phyloP scores from a whole-genome alignment of 2,329 filamentous ascomycete genomes.

The Teratosphaeria gauchensis region DNA sequence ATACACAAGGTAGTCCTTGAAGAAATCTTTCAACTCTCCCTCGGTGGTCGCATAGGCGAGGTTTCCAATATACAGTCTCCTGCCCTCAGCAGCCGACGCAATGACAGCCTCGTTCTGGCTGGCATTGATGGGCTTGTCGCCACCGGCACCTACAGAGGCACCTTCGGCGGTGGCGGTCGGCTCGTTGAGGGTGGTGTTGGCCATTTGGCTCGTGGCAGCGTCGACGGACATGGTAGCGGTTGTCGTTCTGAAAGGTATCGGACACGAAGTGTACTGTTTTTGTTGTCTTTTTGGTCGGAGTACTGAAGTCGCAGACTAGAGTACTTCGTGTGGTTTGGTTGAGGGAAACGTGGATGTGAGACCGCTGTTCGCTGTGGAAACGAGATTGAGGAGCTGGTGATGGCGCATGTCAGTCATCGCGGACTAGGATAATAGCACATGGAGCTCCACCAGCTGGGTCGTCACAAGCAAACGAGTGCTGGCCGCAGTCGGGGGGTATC shows the following conservation, averaged over 20 bases:
- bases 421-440: not conserved
- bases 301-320: slow-evolving; percentile 13
- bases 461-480: not conserved
- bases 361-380: slow-evolving; percentile 28
- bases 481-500: not conserved
- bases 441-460: slow-evolving; percentile 1
- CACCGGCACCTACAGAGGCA: slow-evolving; percentile 38
- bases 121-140: slow-evolving; percentile 58
- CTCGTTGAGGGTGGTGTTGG: slow-evolving; percentile 55
- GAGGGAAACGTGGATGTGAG: slow-evolving; percentile 28
- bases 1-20: slow-evolving; percentile 99
- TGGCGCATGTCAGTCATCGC: not conserved
- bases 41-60: slow-evolving; percentile 99
- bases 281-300: slow-evolving; percentile 6
- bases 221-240: slow-evolving; percentile 75
- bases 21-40: slow-evolving; percentile 99
- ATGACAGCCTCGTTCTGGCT: slow-evolving; percentile 82
- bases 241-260: slow-evolving; percentile 40
- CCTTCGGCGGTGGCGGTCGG: slow-evolving; percentile 47
- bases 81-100: slow-evolving; percentile 95
- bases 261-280: slow-evolving; percentile 38
- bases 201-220: slow-evolving; percentile 64
- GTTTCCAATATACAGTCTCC: slow-evolving; percentile 99
- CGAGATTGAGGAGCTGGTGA: slow-evolving; percentile 37
- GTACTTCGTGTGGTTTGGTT: slow-evolving; percentile 26